Conservation (phyloP, 371 early-diverging fungal genomes). For the Vairimorpha ceranae region DNA sequence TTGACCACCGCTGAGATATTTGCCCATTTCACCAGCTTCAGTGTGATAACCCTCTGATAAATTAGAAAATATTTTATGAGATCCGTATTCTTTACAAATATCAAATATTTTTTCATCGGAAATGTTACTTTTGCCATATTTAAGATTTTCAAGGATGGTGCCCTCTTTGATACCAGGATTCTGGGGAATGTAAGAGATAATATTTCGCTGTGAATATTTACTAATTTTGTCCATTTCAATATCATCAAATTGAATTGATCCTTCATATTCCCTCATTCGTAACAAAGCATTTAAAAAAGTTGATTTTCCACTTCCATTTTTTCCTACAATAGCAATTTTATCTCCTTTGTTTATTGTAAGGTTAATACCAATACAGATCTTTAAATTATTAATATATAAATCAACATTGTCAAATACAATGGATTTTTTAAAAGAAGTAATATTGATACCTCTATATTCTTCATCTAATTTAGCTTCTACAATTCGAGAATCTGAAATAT, state of each 20-base stretch:
- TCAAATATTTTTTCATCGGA: constrained; percentile 29
- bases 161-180: constrained; percentile 46
- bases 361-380: background rate
- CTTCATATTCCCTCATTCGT: constrained; percentile 40
- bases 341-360: constrained; percentile 63
- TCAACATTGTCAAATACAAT: constrained; percentile 1
- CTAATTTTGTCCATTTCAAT: constrained; percentile 33
- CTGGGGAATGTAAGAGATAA: constrained; percentile 57
- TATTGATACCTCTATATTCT: constrained; percentile 2
- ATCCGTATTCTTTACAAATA: constrained; percentile 11
- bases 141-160: constrained; percentile 51
- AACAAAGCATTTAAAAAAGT: constrained; percentile 66
- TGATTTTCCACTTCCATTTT: constrained; percentile 66
- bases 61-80: constrained; percentile 46
- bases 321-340: constrained; percentile 65
- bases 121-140: constrained; percentile 22
- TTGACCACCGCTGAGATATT: constrained; percentile 63
- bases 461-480: background rate
- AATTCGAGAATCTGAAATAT: constrained; percentile 29
- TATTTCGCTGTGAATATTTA: constrained; percentile 16
- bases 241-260: constrained; percentile 36
- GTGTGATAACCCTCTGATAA: constrained; percentile 70
- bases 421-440: background rate
- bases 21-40: constrained; percentile 62
- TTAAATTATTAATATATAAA: background rate